Evolutionary conservation across 768 basidiomycete species (phyloP), one percentile per base, ranked within the genome.

Genomic region (Lepiota venenata): DNA sequence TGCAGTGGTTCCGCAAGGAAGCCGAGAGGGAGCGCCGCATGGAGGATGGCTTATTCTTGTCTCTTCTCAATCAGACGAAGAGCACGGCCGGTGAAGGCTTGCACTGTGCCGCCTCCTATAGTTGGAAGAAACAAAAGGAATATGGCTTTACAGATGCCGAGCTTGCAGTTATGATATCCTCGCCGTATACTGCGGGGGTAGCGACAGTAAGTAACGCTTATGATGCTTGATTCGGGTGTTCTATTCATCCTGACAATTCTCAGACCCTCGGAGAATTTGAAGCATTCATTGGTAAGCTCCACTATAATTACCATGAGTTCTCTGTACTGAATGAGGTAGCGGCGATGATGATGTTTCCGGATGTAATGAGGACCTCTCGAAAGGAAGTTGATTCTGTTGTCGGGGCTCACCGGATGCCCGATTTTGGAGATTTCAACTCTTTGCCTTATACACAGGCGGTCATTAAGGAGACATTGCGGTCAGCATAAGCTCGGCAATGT

Each of bases 81-180:
- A 56, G 0, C 46, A 62, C 27, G 50, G 10, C 66, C 39, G 46
- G 40, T n/a, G 51, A 55, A 29, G 64, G 63, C 0, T 56, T 58
- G 10, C 56, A 61, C 0, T 65, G 73, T 21, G 74, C 74, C 50
- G 70, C 69, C 1, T 68, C 60, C 39, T 69, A 72, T 22, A 68
- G 71, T 10, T 60, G 77, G 1, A 68, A 75, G 55, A 75, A 73
- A 36, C 73, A 75, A 53, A 50, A 55, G 15, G 68, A 73, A 11
- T 75, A 74, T 50, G 72, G 71, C 9, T 63, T 77, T 16, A 71
- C 64, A n/a, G 66, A 75, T 27, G 61, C 73, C 11, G 77, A 77
- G 56, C 70, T 71, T 55, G 74, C 76, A 0, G 74, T 74, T 56
- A 60, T 64, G 4, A 54, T 66, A 12, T 65, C 65, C 2, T 59